These are phyloP conservation scores for Schizosaccharomyces versatilis DNA, from an alignment of 1,139 yeast species.

Conservation along the genomic window DNA sequence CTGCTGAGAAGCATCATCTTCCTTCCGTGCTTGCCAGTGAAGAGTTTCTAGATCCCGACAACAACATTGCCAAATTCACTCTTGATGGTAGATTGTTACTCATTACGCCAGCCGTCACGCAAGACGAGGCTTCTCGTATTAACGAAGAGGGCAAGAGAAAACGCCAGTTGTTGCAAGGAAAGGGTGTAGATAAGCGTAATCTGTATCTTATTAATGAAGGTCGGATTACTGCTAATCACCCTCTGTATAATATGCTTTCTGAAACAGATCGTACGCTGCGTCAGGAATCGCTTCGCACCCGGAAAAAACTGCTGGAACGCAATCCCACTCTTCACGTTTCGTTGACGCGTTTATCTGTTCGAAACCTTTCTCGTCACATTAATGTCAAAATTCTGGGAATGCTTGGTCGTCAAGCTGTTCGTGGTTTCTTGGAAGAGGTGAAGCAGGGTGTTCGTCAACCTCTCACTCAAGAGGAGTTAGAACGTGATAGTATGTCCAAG, in stretches of 20 bases:
- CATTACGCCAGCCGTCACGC: slow-evolving; percentile 62
- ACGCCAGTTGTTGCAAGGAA: slow-evolving; percentile 58
- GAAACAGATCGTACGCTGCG: slow-evolving; percentile 65
- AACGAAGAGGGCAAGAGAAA: slow-evolving; percentile 53
- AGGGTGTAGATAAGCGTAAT: slow-evolving; percentile 70
- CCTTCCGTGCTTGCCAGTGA: slow-evolving; percentile 64
- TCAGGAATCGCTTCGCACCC: slow-evolving; percentile 63
- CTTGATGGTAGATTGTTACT: slow-evolving; percentile 81
- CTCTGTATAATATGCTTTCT: slow-evolving; percentile 46
- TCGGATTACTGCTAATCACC: slow-evolving; percentile 59
- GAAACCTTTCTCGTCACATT: slow-evolving; percentile 87
- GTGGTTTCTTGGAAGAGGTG: slow-evolving; percentile 85
- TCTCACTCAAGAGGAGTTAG: slow-evolving; percentile 68
- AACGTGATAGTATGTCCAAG: slow-evolving; percentile 31
- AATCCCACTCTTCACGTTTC: slow-evolving; percentile 82
- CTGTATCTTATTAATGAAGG: slow-evolving; percentile 82
- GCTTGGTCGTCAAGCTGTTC: slow-evolving; percentile 82
- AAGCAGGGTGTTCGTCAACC: slow-evolving; percentile 57
- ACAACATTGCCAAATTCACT: slow-evolving; percentile 53
- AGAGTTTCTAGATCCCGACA: slow-evolving; percentile 23
- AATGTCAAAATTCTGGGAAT: slow-evolving; percentile 72
- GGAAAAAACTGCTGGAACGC: slow-evolving; percentile 75
- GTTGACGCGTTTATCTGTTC: slow-evolving; percentile 74
- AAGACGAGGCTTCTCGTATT: slow-evolving; percentile 60
- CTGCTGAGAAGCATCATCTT: slow-evolving; percentile 18